Evolutionary conservation across 768 basidiomycete species (phyloP).

Genomic region (Leccinellum rugosiceps): DNA sequence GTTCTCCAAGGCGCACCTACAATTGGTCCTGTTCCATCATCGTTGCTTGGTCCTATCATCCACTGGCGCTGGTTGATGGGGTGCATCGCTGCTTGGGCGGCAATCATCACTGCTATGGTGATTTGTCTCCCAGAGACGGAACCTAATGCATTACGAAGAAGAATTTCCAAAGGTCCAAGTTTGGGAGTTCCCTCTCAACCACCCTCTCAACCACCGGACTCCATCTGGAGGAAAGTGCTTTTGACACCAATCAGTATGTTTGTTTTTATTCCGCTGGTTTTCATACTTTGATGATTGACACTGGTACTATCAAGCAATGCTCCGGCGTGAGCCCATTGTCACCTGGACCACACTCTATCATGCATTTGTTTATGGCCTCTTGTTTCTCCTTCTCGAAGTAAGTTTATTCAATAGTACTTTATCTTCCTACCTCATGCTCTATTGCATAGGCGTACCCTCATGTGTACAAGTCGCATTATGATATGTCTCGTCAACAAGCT

Average conservation of each 20-base stretch:
- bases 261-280: neutral
- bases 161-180: conserved; percentile 4
- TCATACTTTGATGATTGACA: neutral
- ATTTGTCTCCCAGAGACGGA: conserved; percentile 24
- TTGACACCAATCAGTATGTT: conserved; percentile 17
- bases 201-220: neutral
- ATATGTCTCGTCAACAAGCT: conserved; percentile 19
- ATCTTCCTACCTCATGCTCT: neutral
- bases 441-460: conserved; percentile 18
- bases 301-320: conserved; percentile 10
- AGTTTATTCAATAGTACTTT: neutral
- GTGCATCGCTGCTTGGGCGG: conserved; percentile 17
- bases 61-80: conserved; percentile 25
- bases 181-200: neutral
- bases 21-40: conserved; percentile 25
- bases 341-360: conserved; percentile 25
- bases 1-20: conserved; percentile 27
- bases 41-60: conserved; percentile 18
- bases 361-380: conserved; percentile 23
- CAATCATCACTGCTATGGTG: conserved; percentile 14
- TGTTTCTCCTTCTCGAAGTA: conserved; percentile 27
- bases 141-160: conserved; percentile 14
- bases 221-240: conserved; percentile 14
- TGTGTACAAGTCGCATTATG: conserved; percentile 19
- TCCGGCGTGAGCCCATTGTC: conserved; percentile 23